A percentile compares a stretch with the other conserved stretches of the same genome.
Evolutionary conservation across 768 basidiomycete genomes (phyloP).

Genomic region (Trametes gibbosa): DNA sequence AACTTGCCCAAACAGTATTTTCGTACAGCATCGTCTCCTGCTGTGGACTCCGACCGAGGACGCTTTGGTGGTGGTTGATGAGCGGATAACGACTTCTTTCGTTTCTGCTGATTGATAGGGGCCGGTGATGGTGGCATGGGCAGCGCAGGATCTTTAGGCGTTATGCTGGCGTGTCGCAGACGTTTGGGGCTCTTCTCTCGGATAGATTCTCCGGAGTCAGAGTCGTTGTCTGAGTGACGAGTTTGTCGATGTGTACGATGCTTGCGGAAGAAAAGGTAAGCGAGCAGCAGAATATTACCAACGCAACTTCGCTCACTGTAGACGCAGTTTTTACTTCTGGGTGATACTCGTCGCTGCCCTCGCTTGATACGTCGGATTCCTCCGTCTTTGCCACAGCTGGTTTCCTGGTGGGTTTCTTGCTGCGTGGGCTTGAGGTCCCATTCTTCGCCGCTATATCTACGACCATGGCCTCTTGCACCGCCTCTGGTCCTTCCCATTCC

Average conservation of each 20-base stretch:
- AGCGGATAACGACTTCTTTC: constrained; percentile 46
- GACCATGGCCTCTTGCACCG: constrained; percentile 41
- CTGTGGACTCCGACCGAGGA: constrained; percentile 40
- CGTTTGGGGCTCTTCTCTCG: constrained; percentile 15
- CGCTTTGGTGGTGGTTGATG: constrained; percentile 45
- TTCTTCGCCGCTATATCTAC: not conserved
- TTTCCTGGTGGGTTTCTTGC: constrained; percentile 5
- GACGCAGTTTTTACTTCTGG: constrained; percentile 2
- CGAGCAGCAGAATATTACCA: not conserved
- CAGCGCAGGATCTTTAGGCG: constrained; percentile 6
- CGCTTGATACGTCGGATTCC: constrained; percentile 26
- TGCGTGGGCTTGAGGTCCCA: not conserved
- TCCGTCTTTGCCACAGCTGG: constrained; percentile 18
- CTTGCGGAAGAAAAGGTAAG: not conserved
- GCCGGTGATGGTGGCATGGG: constrained; percentile 19
- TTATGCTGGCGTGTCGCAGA: constrained; percentile 21
- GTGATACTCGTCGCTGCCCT: constrained; percentile 10
- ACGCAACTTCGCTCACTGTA: not conserved
- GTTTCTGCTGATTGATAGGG: constrained; percentile 41
- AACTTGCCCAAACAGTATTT: constrained; percentile 81
- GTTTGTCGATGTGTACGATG: constrained; percentile 2
- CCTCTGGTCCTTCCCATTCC: constrained; percentile 70
- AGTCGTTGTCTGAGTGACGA: constrained; percentile 1
- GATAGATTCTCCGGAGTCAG: not conserved
- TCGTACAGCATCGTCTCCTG: constrained; percentile 66